Conservation (phyloP, 2,329 filamentous ascomycete species). For the Orbilia ellipsospora region DNA sequence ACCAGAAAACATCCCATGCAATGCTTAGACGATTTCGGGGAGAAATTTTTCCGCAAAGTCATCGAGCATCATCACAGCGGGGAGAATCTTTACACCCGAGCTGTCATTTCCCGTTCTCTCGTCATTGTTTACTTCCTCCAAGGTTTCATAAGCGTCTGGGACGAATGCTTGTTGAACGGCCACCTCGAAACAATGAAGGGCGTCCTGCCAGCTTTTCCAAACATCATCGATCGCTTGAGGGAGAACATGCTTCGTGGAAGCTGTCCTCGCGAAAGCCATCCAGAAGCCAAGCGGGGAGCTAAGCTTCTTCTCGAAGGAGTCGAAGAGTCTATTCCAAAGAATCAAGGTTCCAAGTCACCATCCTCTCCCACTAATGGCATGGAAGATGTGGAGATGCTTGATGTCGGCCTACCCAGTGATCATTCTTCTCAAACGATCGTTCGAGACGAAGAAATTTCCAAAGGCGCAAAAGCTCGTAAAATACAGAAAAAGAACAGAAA, state of each 20-base stretch:
- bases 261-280: constrained; percentile 42
- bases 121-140: constrained; percentile 44
- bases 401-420: constrained; percentile 25
- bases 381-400: constrained; percentile 41
- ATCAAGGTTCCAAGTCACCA: no score
- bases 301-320: constrained; percentile 1
- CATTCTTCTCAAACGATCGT: constrained; percentile 28
- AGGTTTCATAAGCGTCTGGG: constrained; percentile 40
- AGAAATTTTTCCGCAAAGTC: constrained; percentile 49
- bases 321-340: constrained; percentile 1
- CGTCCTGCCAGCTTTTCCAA: constrained; percentile 18
- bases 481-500: constrained; percentile 17
- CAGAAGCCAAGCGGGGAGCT: neutral
- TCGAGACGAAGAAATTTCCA: constrained; percentile 11
- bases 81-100: constrained; percentile 42
- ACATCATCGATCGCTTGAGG: constrained; percentile 32
- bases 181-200: constrained; percentile 30
- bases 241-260: constrained; percentile 24
- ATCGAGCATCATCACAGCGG: constrained; percentile 37
- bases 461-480: neutral
- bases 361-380: neutral
- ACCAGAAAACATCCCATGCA: constrained; percentile 47
- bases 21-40: constrained; percentile 43
- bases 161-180: constrained; percentile 43
- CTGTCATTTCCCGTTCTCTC: constrained; percentile 43